These are phyloP conservation scores for Alternaria novae-zelandiae DNA, from an alignment of 2,329 filamentous ascomycete genomes.

Conservation along the genomic window DNA sequence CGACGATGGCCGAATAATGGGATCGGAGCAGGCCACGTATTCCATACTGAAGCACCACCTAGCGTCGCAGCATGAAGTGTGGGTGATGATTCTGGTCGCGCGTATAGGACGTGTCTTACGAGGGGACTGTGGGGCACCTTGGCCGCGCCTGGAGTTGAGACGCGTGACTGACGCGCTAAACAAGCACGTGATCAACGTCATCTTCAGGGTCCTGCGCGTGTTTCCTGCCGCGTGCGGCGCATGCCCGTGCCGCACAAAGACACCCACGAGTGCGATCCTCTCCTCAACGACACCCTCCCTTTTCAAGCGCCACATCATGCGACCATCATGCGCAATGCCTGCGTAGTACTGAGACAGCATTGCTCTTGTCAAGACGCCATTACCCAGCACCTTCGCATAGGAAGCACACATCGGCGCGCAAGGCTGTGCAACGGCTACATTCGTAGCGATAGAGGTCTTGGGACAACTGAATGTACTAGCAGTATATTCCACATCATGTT, in stretches of 20 bases:
- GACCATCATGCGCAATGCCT: fast-evolving
- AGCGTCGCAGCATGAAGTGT: not conserved
- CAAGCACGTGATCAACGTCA: not conserved
- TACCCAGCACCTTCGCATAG: not conserved
- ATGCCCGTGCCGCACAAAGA: not conserved
- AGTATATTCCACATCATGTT: fast-evolving
- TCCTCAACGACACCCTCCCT: not conserved
- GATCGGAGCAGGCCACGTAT: not conserved
- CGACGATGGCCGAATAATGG: not conserved
- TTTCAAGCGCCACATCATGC: fast-evolving
- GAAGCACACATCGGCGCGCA: not conserved
- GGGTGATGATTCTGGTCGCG: not conserved
- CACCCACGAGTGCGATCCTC: not conserved
- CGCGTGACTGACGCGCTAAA: not conserved
- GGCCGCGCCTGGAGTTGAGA: not conserved
- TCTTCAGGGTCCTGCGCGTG: fast-evolving
- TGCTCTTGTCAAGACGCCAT: too few species aligned
- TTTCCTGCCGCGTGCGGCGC: not conserved
- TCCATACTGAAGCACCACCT: not conserved
- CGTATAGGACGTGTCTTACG: not conserved
- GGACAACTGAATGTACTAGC: not conserved
- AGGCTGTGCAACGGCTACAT: not conserved
- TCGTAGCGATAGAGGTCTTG: not conserved
- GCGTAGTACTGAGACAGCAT: not conserved
- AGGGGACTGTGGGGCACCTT: too few species aligned